Base-by-base conservation (phyloP, 2,329 filamentous ascomycete species). In the Talaromyces rugulosus region DNA sequence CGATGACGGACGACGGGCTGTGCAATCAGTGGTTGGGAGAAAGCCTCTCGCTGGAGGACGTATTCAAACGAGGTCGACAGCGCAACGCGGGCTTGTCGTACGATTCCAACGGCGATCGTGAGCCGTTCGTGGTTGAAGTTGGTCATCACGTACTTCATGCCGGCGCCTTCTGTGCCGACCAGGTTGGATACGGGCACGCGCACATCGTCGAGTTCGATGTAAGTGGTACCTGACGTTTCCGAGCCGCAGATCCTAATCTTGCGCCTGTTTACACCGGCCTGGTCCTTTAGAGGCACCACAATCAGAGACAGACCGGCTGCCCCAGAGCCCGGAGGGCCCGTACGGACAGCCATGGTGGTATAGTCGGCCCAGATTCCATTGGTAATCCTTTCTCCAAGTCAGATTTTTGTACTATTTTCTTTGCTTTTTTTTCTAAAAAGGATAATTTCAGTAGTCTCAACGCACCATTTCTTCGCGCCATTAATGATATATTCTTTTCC, bases 61-160 rank as follows among this genome's bases (percentile, higher is more conserved):
- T 89, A 89, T 58, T 83, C 82, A 66, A 88, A 84, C 0, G 87
- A 87, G 0, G 84, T 72, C 14, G 79, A 75, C 1, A 89, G 77
- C 1, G 85, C 87, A 2, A 89, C 85, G 8, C 84, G 80, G 0
- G 87, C 81, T 68, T 87, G 81, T 2, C 89, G 80, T 1, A 87
- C 89, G 0, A 84, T 82, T 0, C 84, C 83, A 14, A 91, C 84
- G 0, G 86, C 81, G 65, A 92, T 89, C 16, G 81, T 82, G 11
- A 92, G 78, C 0, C 89, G 84, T 73, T 92, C 89, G 72, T 92
- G 89, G 77, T 92, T 92, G 82, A 92, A 92, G 76, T 92, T 90
- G 59, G 85, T 88, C 87, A 90, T 90, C 69, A 89, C 84, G 70
- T 90, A 89, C 62, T 80, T 82, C 88, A 92, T 91, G 5, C 89